Base-by-base conservation (phyloP, 2,329 filamentous ascomycete species). In the Fusarium sp. region DNA sequence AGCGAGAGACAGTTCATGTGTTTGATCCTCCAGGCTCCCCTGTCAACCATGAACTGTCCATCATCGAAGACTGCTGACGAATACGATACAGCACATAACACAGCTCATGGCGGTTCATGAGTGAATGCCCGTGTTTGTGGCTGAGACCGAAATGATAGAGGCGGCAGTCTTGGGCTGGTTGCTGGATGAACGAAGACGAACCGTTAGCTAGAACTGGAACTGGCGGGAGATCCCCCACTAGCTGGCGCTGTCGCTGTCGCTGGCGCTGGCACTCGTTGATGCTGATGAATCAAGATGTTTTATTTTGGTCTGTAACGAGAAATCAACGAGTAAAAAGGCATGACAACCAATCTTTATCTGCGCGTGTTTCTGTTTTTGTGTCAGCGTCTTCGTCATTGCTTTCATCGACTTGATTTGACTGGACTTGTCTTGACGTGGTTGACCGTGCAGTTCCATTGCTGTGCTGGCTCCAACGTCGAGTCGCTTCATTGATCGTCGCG, bases 401-500 rank as follows among this genome's bases (percentile, higher is more conserved):
- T 55, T 67, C 61, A 60, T 60, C 33, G 61, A 67, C 65, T 66
- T 69, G 65, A 68, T 62, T 62, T 67, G 64, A 60, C 62, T 67
- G 51, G 62, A 46, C 46, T 43, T 57, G 58, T 24, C 39, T 53
- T 50, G 46, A 53, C 65, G 53, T 58, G 62, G 43, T 47, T 52
- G 58, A 36, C 51, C 26, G 60, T 69, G 60, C 60, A 69, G 61
- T 59, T 65, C 40, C 53, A 65, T 65, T 69, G 66, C 66, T 69
- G 61, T 55, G 66, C 57, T 69, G 66, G 66, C 66, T 69, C 65
- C 66, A 69, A 62, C 66, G 56, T 69, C 55, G 66, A 67, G 64
- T 67, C 65, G 65, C 65, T 69, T 69, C 50, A 66, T 61, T 69
- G 65, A 57, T 58, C 56, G 56, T 58, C 66, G 65, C 56, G 66